These are phyloP conservation scores for Hymenoscyphus albidus DNA, from an alignment of 2,329 filamentous ascomycete species.

Conservation along the genomic window DNA sequence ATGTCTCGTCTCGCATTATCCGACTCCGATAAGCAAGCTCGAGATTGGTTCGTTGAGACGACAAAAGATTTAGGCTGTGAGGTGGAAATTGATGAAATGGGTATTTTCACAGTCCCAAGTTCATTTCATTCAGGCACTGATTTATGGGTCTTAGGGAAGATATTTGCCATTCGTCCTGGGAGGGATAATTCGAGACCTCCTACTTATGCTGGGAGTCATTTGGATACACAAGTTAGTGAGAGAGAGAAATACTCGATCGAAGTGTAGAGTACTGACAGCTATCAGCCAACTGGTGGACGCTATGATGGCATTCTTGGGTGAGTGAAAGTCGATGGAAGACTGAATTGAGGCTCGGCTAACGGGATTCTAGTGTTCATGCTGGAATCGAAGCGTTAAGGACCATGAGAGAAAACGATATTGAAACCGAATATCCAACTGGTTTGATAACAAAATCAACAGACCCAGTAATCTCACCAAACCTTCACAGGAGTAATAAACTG, in stretches of 20 bases:
- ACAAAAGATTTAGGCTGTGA: slow-evolving; percentile 61
- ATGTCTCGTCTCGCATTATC: slow-evolving; percentile 73
- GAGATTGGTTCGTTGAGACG: slow-evolving; percentile 71
- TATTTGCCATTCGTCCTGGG: slow-evolving; percentile 69
- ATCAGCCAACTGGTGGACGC: slow-evolving; percentile 57
- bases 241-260: slow-evolving; percentile 46
- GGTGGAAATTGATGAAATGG: slow-evolving; percentile 69
- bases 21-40: slow-evolving; percentile 65
- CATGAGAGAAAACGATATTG: slow-evolving; percentile 61
- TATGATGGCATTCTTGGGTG: slow-evolving; percentile 70
- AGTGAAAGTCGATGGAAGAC: background rate
- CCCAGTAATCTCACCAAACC: background rate
- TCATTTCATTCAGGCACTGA: background rate
- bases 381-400: slow-evolving; percentile 69
- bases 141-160: slow-evolving; percentile 47
- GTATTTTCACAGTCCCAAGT: slow-evolving; percentile 32
- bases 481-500: slow-evolving; percentile 62
- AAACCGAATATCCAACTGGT: slow-evolving; percentile 55
- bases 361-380: slow-evolving; percentile 52
- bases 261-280: slow-evolving; percentile 55
- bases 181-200: slow-evolving; percentile 51
- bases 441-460: slow-evolving; percentile 37
- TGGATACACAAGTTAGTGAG: slow-evolving; percentile 52
- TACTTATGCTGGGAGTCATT: slow-evolving; percentile 67
- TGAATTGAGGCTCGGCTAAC: background rate